phyloP scores from a whole-genome alignment of 1,139 yeast genomes.

The Magnusiomyces sp. region DNA sequence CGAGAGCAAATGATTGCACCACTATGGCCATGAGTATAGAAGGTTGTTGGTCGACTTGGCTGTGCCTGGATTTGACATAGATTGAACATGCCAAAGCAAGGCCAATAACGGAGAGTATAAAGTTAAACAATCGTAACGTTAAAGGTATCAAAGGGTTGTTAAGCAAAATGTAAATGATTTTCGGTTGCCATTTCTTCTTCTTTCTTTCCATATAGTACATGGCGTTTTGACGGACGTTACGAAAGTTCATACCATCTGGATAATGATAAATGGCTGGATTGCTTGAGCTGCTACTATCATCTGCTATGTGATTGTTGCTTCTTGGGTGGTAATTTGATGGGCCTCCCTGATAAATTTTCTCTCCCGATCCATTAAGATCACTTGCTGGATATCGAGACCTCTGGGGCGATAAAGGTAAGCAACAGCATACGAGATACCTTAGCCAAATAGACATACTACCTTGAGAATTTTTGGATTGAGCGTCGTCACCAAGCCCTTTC shows the following conservation, averaged over 20 bases:
- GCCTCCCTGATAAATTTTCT: background rate
- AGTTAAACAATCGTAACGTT: conserved; percentile 59
- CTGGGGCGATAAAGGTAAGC: background rate
- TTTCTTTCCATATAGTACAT: background rate
- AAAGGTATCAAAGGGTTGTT: conserved; percentile 78
- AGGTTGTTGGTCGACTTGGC: conserved; percentile 64
- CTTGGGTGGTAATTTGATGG: background rate
- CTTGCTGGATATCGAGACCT: background rate
- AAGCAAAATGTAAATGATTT: conserved; percentile 49
- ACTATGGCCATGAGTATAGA: conserved; percentile 88
- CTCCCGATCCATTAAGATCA: background rate
- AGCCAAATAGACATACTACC: background rate
- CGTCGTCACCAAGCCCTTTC: conserved; percentile 10
- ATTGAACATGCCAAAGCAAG: conserved; percentile 22
- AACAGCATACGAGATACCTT: conserved; percentile 3
- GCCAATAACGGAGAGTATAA: conserved; percentile 34
- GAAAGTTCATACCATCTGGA: background rate
- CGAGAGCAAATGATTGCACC: conserved; percentile 71
- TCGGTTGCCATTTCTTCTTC: conserved; percentile 48
- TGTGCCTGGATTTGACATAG: conserved; percentile 27
- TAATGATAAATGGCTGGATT: background rate
- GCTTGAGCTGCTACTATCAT: background rate
- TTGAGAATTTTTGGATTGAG: background rate
- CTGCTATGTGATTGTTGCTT: background rate
- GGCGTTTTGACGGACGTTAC: background rate